Base-by-base conservation (phyloP, 257 asterid species). In the Solanum clarkiae region DNA sequence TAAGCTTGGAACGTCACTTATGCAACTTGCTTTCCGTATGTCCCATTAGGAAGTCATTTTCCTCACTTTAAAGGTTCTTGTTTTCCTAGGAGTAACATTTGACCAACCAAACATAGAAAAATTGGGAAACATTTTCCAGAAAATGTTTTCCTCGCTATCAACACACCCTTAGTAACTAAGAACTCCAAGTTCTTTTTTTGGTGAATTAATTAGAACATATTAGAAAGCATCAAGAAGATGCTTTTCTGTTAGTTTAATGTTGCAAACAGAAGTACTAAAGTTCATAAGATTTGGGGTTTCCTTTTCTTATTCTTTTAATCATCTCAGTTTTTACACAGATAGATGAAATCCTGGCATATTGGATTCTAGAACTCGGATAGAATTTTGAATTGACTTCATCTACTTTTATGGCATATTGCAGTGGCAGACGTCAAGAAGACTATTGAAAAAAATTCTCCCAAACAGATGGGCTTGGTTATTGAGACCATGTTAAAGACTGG, bases 401-500 rank as follows among this genome's bases (percentile, higher is more conserved):
- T 87, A 82, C 81, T 89, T 85, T 86, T 84, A 60, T 86, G 22
- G 17, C 32, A 29, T 84, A 80, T 85, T 88, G 91, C 98, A 97
- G 99, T 91, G 85, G 87, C 90, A 65, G 92, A 92, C 87, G 89
- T 94, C 68, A 92, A 84, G 94, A 95, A 91, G 86, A 55, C 91
- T 68, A 84, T 95, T 24, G 92, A 91, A n/a, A 95, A 86, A 92
- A 87, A 85, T 88, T 80, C 86, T 72, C 98, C 99, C 44, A 87
- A 63, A 80, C 94, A 89, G 85, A 94, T 94, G 79, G 92, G 98
- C 83, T 86, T 86, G 85, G 91, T 91, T 90, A 88, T 97, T 89
- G 98, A 94, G 77, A 95, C 90, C 88, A 80, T 97, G 94, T 82
- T 97, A 89, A 95, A 94, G 94, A 97, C 99, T 16, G 99, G 99